phyloP scores from a whole-genome alignment of 495 filamentous ascomycete species.

The Rostrohypoxylon terebratum region DNA sequence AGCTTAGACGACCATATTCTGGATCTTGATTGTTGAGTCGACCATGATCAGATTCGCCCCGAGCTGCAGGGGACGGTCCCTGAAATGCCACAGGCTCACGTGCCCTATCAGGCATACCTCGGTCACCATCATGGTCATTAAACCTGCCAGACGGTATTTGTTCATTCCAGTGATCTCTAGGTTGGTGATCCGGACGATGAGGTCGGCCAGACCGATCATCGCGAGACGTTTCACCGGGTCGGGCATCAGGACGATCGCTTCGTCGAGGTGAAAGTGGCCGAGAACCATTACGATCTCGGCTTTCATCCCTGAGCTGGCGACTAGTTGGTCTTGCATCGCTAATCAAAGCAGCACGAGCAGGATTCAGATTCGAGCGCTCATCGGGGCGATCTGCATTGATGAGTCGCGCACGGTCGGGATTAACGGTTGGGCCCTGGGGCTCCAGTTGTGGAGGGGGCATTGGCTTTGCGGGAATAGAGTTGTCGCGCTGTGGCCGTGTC shows the following conservation, averaged over 20 bases:
- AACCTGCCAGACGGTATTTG: conserved; percentile 36
- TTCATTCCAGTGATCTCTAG: conserved; percentile 55
- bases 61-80: conserved; percentile 45
- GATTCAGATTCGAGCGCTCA: conserved; percentile 59
- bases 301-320: conserved; percentile 58
- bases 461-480: conserved; percentile 41
- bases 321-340: conserved; percentile 50
- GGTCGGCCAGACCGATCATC: conserved; percentile 59
- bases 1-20: conserved; percentile 70
- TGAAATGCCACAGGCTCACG: conserved; percentile 53
- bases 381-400: conserved; percentile 56
- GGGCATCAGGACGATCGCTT: conserved; percentile 53
- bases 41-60: conserved; percentile 66
- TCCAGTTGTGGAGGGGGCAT: conserved; percentile 51
- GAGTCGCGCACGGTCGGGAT: conserved; percentile 58
- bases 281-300: conserved; percentile 58
- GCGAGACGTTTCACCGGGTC: conserved; percentile 53
- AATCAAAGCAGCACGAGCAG: conserved; percentile 68
- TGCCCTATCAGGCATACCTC: conserved; percentile 49
- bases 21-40: conserved; percentile 69
- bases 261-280: conserved; percentile 65
- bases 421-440: conserved; percentile 55
- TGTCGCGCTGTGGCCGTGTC: conserved; percentile 50
- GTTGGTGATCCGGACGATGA: conserved; percentile 56
- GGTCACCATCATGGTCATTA: conserved; percentile 53